phyloP scores from a whole-genome alignment of 2,329 filamentous ascomycete species.

The Aspergillus sp. region DNA sequence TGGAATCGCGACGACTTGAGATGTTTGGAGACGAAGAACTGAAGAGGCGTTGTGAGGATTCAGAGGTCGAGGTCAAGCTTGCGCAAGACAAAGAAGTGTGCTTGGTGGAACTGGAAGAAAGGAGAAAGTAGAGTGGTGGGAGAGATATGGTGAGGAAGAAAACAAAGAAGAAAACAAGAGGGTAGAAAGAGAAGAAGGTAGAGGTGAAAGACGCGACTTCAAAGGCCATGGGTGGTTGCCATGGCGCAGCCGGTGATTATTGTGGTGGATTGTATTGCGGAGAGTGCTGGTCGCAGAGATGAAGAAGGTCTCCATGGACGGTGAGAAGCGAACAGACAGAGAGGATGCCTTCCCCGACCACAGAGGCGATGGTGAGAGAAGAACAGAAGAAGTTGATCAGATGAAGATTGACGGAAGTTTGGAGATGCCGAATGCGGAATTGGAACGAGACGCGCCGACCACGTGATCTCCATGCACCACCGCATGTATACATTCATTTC shows the following conservation, averaged over 20 bases:
- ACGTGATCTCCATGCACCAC: too few species aligned
- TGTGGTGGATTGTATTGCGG: constrained; percentile 2
- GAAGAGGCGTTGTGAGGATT: background rate
- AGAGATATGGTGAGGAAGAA: constrained; percentile 2
- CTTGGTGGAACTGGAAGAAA: background rate
- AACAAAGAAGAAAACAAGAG: constrained; percentile 7
- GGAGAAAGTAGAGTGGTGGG: constrained; percentile 2
- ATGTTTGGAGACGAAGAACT: background rate
- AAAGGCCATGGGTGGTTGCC: constrained; percentile 13
- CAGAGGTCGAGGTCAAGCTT: background rate
- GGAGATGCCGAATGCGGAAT: too few species aligned
- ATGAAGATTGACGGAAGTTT: too few species aligned
- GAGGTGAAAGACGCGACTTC: background rate
- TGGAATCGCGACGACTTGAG: background rate
- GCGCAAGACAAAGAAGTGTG: background rate
- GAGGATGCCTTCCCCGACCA: background rate
- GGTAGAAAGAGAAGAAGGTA: background rate
- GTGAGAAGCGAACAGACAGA: background rate
- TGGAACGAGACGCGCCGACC: too few species aligned
- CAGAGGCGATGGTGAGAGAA: too few species aligned
- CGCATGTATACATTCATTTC: too few species aligned
- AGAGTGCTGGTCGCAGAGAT: constrained; percentile 4
- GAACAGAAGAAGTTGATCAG: too few species aligned
- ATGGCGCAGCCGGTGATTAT: constrained; percentile 8
- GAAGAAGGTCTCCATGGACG: constrained; percentile 10